Base-by-base conservation (phyloP, 2,329 filamentous ascomycete species). In the Nigrospora osmanthi region DNA sequence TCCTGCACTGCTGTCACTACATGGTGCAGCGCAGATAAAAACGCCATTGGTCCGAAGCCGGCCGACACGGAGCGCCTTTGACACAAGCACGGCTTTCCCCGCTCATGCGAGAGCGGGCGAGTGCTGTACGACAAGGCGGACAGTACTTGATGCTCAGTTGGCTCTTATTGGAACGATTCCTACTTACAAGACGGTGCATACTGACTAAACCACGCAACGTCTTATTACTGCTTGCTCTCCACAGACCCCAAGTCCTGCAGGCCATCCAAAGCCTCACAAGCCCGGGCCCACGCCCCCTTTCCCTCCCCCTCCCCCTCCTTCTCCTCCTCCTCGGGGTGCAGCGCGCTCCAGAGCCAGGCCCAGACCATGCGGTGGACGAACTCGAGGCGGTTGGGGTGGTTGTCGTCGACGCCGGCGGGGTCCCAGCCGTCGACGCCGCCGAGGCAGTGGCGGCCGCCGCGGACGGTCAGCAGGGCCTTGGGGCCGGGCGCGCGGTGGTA, bases 341-440 rank as follows among this genome's bases (percentile, higher is more conserved):
- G 56, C 37, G 57, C 55, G 41, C 58, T 66, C 46, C 53, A 53
- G 35, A 69, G 45, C 45, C 67, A 70, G 3, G 66, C 65, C 58
- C 57, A 62, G 3, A 62, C 62, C 58, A 68, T 53, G 39, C 65
- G 53, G 50, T 64, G 63, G 23, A 67, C 63, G 1, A 57, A 42
- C 0, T 45, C 61, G 42, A 68, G 53, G 30, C 56, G 47, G 49
- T 67, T 59, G 0, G 59, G 58, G 35, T 59, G 60, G 52, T 65
- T 63, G 43, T 68, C 64, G 37, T 51, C 39, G 3, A 33, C 35
- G 52, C 67, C 65, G 5, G 19, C 49, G 4, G 60, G 53, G 47
- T 69, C 65, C 59, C 59, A 67, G 1, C 65, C 63, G 15, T 55
- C 56, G 12, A 70, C 57, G 1, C 66, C 67, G 2, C 67, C 66